Evolutionary conservation across 768 basidiomycete genomes (phyloP), one percentile per base, ranked within the genome.

Genomic region (Mycena vulgaris): DNA sequence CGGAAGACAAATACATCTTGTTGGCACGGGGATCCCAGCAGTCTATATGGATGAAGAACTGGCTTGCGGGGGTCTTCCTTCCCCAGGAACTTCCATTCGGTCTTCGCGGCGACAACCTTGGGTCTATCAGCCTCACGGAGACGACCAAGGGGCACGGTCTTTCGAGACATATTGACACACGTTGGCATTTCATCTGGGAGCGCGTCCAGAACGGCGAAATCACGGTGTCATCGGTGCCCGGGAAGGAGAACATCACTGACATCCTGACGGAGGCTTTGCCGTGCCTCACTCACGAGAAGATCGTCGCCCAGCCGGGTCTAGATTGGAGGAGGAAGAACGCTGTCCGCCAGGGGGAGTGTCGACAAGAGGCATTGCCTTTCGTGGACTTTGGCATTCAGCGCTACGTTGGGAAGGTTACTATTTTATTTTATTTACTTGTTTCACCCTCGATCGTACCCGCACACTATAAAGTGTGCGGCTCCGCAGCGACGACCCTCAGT

Each of bases 261-360:
- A 62, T 76, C 19, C 60, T 82, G 35, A 82, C 79, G 21, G 82
- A 81, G 72, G 66, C 69, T 0, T 63, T 81, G 2, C 13, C 39
- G 2, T 51, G 55, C 14, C 37, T 21, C 14, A 30, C 37, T 2
- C 42, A 56, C 53, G 64, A 66, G 53, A 31, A n/a, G 40, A 5
- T 28, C 55, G 64, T 66, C 19, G 2, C 14, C 2, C 14, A 2
- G 64, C 14, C 57, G 4, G 64, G 64, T 7, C 21, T 66, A 53
- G 40, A 66, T 45, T 66, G 64, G 64, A 56, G 27, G 33, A 5
- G 52, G 40, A 66, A 48, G 53, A 30, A 25, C 9, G 53, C 55
- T 47, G 42, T 45, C 19, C 55, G 64, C 64, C 64, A 66, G 64
- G 64, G 64, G 64, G 64, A 66, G 64, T 66, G 64, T 56, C 37